Conservation (phyloP, 495 filamentous ascomycete species). For the Rhizodiscina lignyota region DNA sequence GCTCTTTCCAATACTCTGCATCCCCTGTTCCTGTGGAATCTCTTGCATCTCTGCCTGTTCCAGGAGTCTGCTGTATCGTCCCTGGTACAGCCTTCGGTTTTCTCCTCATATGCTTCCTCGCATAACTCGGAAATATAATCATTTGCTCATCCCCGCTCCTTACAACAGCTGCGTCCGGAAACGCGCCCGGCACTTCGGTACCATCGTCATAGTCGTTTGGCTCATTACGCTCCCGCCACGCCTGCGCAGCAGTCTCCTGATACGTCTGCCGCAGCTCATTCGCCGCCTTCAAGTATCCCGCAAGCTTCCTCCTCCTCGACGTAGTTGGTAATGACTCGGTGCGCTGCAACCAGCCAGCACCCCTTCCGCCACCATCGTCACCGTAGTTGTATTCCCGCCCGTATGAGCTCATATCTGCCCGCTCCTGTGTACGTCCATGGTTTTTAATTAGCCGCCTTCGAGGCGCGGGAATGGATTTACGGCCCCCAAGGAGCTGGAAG, state of each 20-base stretch:
- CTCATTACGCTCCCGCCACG: slow-evolving; percentile 27
- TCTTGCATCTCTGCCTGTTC: slow-evolving; percentile 18
- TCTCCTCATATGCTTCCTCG: slow-evolving; percentile 44
- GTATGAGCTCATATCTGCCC: neutral
- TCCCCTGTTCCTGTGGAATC: slow-evolving; percentile 26
- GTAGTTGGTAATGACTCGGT: neutral
- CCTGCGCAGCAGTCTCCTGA: slow-evolving; percentile 24
- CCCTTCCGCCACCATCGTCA: neutral
- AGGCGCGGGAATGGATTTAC: neutral
- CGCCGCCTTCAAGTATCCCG: slow-evolving; percentile 72
- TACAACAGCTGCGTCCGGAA: slow-evolving; percentile 65
- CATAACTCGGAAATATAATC: slow-evolving; percentile 86
- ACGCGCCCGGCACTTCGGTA: slow-evolving; percentile 46
- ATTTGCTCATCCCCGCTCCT: slow-evolving; percentile 76
- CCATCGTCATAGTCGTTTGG: slow-evolving; percentile 36
- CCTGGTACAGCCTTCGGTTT: slow-evolving; percentile 17
- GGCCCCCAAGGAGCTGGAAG: neutral
- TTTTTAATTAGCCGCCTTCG: neutral
- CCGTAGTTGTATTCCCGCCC: neutral
- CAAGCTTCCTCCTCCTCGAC: slow-evolving; percentile 55
- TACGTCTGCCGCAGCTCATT: slow-evolving; percentile 86
- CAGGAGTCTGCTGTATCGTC: slow-evolving; percentile 22
- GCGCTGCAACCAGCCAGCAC: slow-evolving; percentile 5
- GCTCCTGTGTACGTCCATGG: neutral
- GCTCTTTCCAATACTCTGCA: slow-evolving; percentile 48